Evolutionary conservation across 108 stramenopile genomes (phyloP).

Genomic region (Pelagomonas calceolata): DNA sequence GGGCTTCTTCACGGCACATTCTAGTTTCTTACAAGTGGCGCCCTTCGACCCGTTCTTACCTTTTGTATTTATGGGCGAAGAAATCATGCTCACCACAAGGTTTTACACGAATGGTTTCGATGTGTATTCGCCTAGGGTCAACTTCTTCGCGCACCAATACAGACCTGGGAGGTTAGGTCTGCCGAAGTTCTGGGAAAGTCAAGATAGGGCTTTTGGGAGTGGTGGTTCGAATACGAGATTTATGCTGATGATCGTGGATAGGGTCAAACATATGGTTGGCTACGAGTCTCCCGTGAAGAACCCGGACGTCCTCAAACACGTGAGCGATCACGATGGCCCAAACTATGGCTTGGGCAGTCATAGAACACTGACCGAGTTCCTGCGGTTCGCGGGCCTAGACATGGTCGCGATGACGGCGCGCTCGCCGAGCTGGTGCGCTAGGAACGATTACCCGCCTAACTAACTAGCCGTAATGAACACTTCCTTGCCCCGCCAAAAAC

Average conservation of each 20-base stretch:
- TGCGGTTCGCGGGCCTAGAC: constrained; percentile 32
- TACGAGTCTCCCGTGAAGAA: constrained; percentile 22
- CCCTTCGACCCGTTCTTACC: neutral
- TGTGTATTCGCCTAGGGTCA: constrained; percentile 74
- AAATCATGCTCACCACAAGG: constrained; percentile 66
- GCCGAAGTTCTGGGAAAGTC: constrained; percentile 90
- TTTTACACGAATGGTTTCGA: constrained; percentile 81
- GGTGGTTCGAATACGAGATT: neutral
- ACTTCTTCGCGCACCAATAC: constrained; percentile 77
- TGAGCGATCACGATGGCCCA: constrained; percentile 6
- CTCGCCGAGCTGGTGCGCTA: constrained; percentile 22
- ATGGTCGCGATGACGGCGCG: constrained; percentile 14
- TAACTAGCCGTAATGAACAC: neutral
- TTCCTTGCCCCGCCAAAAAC: constrained; percentile 26
- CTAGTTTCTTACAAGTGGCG: constrained; percentile 22
- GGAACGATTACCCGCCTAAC: constrained; percentile 6
- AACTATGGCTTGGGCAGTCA: constrained; percentile 24
- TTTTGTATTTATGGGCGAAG: constrained; percentile 78
- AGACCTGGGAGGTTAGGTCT: constrained; percentile 59
- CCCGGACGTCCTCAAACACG: constrained; percentile 12
- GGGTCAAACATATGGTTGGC: constrained; percentile 33
- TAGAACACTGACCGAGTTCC: constrained; percentile 23
- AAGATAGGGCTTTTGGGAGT: constrained; percentile 48
- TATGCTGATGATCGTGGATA: constrained; percentile 15
- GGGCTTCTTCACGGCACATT: constrained; percentile 40